Conservation (phyloP, 192 early-diverging fungal species). For the Backusella mclennaniae region DNA sequence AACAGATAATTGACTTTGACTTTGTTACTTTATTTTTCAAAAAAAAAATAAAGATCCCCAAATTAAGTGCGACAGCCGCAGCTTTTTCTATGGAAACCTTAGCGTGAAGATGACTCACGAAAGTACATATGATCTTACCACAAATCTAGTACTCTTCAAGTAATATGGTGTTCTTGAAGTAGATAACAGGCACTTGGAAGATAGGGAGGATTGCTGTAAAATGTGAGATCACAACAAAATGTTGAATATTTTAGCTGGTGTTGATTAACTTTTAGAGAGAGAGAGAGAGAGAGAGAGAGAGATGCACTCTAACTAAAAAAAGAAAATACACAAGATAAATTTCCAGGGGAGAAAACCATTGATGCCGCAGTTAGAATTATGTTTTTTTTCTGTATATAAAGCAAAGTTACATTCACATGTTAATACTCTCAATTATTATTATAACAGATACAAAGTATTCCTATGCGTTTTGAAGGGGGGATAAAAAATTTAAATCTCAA, state of each 20-base stretch:
- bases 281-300: too few relatives aligned
- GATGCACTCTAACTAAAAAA: not conserved
- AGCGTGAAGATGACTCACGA: not conserved
- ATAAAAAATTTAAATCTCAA: not conserved
- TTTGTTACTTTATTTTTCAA: too few relatives aligned
- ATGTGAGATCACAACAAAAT: too few relatives aligned
- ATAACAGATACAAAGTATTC: not conserved
- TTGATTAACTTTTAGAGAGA: too few relatives aligned
- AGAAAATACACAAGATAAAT: not conserved
- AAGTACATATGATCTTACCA: not conserved
- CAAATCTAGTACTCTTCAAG: too few relatives aligned
- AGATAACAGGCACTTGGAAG: too few relatives aligned
- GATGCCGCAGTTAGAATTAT: not conserved
- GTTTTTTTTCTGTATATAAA: not conserved
- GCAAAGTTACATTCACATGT: not conserved
- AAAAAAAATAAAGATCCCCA: too few relatives aligned
- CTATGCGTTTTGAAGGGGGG: not conserved
- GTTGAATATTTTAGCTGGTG: too few relatives aligned
- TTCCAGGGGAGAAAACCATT: not conserved
- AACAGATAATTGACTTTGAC: too few relatives aligned
- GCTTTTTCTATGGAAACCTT: not conserved
- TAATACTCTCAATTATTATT: too few relatives aligned
- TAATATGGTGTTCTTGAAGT: too few relatives aligned
- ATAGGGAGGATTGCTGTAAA: too few relatives aligned
- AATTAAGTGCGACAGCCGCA: not conserved